A percentile compares a stretch with the other conserved stretches of the same genome.
Evolutionary conservation across 2,329 filamentous ascomycete species (phyloP).

Genomic region (Fusarium austroafricanum): DNA sequence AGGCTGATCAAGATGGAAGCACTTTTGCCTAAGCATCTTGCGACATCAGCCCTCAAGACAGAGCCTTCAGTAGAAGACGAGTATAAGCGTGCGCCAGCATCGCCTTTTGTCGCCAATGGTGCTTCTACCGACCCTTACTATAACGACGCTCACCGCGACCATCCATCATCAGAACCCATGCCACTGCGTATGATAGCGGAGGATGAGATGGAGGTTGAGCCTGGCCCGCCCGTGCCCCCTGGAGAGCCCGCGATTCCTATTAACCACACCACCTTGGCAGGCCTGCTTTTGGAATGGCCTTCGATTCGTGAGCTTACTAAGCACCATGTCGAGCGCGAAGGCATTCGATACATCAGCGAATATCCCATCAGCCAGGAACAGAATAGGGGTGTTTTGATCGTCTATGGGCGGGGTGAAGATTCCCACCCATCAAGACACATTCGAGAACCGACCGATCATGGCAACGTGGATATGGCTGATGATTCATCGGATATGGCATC

Average conservation of each 20-base stretch:
- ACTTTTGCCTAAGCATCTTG: conserved; percentile 38
- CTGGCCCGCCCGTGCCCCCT: conserved; percentile 63
- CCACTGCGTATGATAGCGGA: conserved; percentile 52
- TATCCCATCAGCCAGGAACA: conserved; percentile 84
- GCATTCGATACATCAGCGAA: conserved; percentile 69
- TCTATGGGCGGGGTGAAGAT: conserved; percentile 85
- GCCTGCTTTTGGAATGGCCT: conserved; percentile 80
- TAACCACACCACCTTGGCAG: conserved; percentile 91
- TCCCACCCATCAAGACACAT: conserved; percentile 66
- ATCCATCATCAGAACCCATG: conserved; percentile 44
- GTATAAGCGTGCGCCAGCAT: conserved; percentile 40
- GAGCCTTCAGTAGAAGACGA: conserved; percentile 50
- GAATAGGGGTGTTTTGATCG: conserved; percentile 76
- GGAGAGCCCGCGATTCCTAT: conserved; percentile 79
- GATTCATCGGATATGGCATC: conserved; percentile 66
- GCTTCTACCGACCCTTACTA: conserved; percentile 40
- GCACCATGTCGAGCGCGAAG: conserved; percentile 59
- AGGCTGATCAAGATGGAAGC: conserved; percentile 52
- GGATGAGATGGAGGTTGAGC: conserved; percentile 63
- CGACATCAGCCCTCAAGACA: conserved; percentile 38
- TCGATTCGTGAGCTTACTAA: conserved; percentile 74
- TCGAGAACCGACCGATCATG: conserved; percentile 55
- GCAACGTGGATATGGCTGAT: conserved; percentile 56
- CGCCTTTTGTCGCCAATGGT: conserved; percentile 41
- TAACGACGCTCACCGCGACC: conserved; percentile 43